Evolutionary conservation across 192 early-diverging fungal genomes (phyloP).

Genomic region (Backusella macrospora): DNA sequence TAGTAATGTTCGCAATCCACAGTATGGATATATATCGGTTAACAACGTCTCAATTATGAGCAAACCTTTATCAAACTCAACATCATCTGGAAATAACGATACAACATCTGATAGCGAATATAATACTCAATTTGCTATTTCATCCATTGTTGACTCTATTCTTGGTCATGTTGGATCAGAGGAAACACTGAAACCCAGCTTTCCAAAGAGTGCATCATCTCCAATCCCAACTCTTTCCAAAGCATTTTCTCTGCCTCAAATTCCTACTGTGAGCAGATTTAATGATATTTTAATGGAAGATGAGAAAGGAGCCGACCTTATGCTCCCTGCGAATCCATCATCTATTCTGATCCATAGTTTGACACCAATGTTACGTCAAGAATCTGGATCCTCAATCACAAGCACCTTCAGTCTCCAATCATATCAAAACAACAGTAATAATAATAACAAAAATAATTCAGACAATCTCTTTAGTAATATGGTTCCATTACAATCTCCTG

Average conservation of each 20-base stretch:
- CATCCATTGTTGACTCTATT: slow-evolving; percentile 13
- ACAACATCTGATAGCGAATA: neutral
- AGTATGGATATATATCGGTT: slow-evolving; percentile 8
- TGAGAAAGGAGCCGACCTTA: slow-evolving; percentile 19
- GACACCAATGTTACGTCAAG: neutral
- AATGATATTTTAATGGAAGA: slow-evolving; percentile 24
- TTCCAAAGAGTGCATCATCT: neutral
- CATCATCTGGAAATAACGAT: neutral
- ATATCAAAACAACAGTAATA: neutral
- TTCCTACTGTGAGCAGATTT: slow-evolving; percentile 28
- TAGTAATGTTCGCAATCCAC: neutral
- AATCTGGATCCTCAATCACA: slow-evolving; percentile 14
- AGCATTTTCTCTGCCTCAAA: slow-evolving; percentile 21
- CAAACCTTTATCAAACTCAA: slow-evolving; percentile 13
- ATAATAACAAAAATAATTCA: neutral
- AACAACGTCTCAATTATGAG: slow-evolving; percentile 2
- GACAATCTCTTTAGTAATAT: neutral
- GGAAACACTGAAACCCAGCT: slow-evolving; percentile 4
- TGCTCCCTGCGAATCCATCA: slow-evolving; percentile 25
- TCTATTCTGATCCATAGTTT: slow-evolving; percentile 15
- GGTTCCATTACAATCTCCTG: neutral
- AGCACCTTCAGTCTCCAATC: neutral
- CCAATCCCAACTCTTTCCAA: slow-evolving; percentile 4
- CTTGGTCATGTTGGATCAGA: slow-evolving; percentile 9
- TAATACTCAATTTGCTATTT: neutral